Evolutionary conservation across 176 grass and related monocot genomes (phyloP).

Genomic region (Tillandsia leiboldiana): DNA sequence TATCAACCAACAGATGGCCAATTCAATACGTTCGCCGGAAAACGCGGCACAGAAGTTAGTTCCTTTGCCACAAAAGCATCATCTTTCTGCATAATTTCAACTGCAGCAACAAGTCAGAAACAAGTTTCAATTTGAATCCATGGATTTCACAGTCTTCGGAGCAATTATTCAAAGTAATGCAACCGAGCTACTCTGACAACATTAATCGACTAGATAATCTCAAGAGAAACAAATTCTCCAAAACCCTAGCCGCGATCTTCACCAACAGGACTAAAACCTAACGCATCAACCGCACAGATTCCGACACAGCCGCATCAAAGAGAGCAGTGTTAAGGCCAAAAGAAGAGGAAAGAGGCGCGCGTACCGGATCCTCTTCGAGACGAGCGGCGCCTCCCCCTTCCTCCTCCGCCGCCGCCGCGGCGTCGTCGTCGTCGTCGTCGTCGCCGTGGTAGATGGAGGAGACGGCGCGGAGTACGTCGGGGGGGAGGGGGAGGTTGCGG

Average conservation of each 20-base stretch:
- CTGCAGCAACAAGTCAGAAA: neutral
- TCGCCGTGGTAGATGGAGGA: conserved; percentile 63
- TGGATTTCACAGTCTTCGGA: neutral
- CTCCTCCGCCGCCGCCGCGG: neutral
- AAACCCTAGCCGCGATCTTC: neutral
- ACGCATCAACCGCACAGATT: too few relatives aligned
- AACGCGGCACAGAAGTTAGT: too few relatives aligned
- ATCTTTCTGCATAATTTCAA: neutral
- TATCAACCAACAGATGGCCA: neutral
- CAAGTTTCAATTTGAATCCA: too few relatives aligned
- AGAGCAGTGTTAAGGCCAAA: neutral
- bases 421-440: conserved; percentile 8
- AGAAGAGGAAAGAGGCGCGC: neutral
- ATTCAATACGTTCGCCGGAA: too few relatives aligned
- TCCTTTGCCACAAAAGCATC: neutral
- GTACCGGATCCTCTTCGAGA: conserved; percentile 6
- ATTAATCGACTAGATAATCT: neutral
- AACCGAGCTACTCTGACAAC: neutral
- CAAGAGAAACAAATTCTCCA: neutral
- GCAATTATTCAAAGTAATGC: neutral
- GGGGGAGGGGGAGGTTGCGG: conserved; percentile 88
- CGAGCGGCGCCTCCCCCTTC: neutral
- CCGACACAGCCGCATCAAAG: neutral
- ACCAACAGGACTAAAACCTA: too few relatives aligned
- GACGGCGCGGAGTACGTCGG: conserved; percentile 61